Percentiles rank a stretch among this genome's conserved stretches.
Evolutionary conservation across 164 flowering plant genomes (phyloP).

Genomic region (Litsea cubeba): DNA sequence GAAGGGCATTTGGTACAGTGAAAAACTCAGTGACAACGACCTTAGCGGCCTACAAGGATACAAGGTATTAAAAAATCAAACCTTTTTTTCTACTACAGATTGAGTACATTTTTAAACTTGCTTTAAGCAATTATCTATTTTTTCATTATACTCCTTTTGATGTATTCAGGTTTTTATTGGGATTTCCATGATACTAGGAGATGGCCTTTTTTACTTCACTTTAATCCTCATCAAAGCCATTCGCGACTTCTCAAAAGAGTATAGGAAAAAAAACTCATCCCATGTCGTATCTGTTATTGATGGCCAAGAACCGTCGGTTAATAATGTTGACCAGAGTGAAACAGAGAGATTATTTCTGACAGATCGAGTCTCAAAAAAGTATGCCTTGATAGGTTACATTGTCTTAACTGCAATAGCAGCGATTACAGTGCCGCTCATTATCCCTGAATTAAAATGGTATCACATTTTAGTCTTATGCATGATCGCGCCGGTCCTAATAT

Average conservation of each 20-base stretch:
- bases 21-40: slow-evolving; percentile 11
- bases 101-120: too few species aligned
- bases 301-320: not conserved
- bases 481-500: slow-evolving; percentile 31
- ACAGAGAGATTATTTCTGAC: slow-evolving; percentile 17
- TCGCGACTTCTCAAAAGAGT: not conserved
- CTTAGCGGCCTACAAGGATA: slow-evolving; percentile 33
- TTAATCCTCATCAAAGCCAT: slow-evolving; percentile 13
- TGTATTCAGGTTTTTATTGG: slow-evolving; percentile 26
- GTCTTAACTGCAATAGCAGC: slow-evolving; percentile 18
- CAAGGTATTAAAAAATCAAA: too few species aligned
- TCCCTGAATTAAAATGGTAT: slow-evolving; percentile 32
- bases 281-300: not conserved
- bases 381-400: slow-evolving; percentile 17
- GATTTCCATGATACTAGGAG: slow-evolving; percentile 33
- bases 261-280: not conserved
- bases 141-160: not conserved
- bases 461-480: slow-evolving; percentile 21
- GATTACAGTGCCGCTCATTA: slow-evolving; percentile 22
- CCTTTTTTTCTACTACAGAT: too few species aligned
- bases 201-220: slow-evolving; percentile 28
- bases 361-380: slow-evolving; percentile 22
- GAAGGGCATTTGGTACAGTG: slow-evolving; percentile 45
- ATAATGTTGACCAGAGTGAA: slow-evolving; percentile 24
- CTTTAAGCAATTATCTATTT: too few species aligned